Percentiles rank a stretch among this genome's conserved stretches.
Conservation (phyloP, 2,329 filamentous ascomycete species). For the Venturia effusa region DNA sequence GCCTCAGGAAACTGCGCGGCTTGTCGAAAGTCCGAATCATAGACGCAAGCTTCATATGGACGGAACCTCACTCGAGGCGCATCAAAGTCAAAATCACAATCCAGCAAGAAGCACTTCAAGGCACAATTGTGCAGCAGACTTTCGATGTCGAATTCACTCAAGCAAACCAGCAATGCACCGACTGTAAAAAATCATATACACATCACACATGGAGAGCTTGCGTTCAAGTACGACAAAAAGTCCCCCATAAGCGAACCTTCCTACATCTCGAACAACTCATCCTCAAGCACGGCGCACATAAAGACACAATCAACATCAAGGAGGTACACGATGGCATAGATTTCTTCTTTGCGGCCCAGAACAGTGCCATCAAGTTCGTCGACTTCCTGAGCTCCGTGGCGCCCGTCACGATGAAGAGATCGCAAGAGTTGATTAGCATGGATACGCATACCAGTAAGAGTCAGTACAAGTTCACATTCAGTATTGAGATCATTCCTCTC, state of each 20-base stretch:
- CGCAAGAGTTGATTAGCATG: slow-evolving; percentile 87
- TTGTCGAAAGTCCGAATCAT: slow-evolving; percentile 87
- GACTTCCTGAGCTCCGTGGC: slow-evolving; percentile 80
- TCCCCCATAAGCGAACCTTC: slow-evolving; percentile 85
- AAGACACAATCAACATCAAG: slow-evolving; percentile 95
- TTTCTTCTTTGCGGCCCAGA: slow-evolving; percentile 84
- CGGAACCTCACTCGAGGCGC: slow-evolving; percentile 86
- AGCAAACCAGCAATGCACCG: slow-evolving; percentile 84
- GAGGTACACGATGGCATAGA: slow-evolving; percentile 93
- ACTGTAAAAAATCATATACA: slow-evolving; percentile 92
- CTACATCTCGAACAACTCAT: slow-evolving; percentile 86
- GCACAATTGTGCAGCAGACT: slow-evolving; percentile 72
- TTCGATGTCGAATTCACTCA: slow-evolving; percentile 93
- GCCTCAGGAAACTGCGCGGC: slow-evolving; percentile 76
- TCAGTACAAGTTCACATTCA: slow-evolving; percentile 91
- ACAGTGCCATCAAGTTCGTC: slow-evolving; percentile 84
- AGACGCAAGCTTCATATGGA: slow-evolving; percentile 96
- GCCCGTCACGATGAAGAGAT: slow-evolving; percentile 69
- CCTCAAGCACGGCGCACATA: slow-evolving; percentile 83
- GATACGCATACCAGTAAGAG: slow-evolving; percentile 85
- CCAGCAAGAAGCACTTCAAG: slow-evolving; percentile 58
- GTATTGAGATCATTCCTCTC: slow-evolving; percentile 80
- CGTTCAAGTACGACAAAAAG: slow-evolving; percentile 94
- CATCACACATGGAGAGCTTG: slow-evolving; percentile 90
- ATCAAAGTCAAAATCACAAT: slow-evolving; percentile 94